Evolutionary conservation across 192 early-diverging fungal species (phyloP).

Genomic region (Umbelopsis isabellina): DNA sequence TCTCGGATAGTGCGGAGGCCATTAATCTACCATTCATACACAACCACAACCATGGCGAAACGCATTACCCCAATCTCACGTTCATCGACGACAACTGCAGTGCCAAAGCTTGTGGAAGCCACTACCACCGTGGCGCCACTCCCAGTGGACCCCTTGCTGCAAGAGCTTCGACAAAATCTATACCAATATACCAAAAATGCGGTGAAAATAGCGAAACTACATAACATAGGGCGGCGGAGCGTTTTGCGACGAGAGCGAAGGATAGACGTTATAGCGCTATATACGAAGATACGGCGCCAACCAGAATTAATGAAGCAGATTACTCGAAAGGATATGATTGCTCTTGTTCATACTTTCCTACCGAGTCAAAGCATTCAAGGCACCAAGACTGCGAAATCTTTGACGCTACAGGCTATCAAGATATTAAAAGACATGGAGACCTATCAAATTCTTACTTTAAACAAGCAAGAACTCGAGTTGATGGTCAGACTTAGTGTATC

Average conservation of each 20-base stretch:
- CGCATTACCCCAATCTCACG: slow-evolving; percentile 12
- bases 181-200: slow-evolving; percentile 15
- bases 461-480: slow-evolving; percentile 5
- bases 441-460: neutral
- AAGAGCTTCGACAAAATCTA: slow-evolving; percentile 10
- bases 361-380: slow-evolving; percentile 15
- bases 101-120: neutral
- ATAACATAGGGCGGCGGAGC: slow-evolving; percentile 15
- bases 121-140: neutral
- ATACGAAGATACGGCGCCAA: neutral
- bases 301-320: neutral
- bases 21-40: neutral
- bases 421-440: slow-evolving; percentile 8
- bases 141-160: neutral
- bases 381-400: neutral
- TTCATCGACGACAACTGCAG: neutral
- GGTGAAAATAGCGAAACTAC: neutral
- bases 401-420: slow-evolving; percentile 17
- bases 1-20: slow-evolving; percentile 4
- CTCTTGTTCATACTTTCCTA: slow-evolving; percentile 2
- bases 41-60: neutral
- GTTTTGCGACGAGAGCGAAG: slow-evolving; percentile 6
- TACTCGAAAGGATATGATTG: slow-evolving; percentile 2
- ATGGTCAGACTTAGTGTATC: slow-evolving; percentile 1
- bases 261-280: neutral